phyloP scores from a whole-genome alignment of 768 basidiomycete genomes.

The Rhizopogon vesiculosus region DNA sequence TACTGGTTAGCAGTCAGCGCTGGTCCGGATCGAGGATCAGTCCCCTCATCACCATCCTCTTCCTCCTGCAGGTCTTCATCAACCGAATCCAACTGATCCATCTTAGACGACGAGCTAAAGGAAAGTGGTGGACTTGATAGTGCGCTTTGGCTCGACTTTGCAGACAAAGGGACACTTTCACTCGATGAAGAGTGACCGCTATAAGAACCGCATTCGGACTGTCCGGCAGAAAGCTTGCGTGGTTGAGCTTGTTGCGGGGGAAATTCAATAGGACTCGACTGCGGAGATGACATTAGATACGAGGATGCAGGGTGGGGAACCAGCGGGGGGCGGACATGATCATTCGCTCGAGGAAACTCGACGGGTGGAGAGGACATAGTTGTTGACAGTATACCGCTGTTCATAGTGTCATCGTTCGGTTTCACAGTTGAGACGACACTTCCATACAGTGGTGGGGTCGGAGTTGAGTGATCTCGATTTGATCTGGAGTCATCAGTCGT shows the following conservation, averaged over 20 bases:
- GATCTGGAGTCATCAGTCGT: constrained; percentile 1
- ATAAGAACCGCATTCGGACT: constrained; percentile 20
- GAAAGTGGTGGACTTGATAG: constrained; percentile 22
- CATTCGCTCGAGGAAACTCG: constrained; percentile 8
- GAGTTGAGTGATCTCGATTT: constrained; percentile 5
- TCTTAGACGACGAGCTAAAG: constrained; percentile 7
- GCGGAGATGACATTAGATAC: constrained; percentile 9
- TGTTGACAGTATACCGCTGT: neutral
- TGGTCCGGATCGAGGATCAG: constrained; percentile 9
- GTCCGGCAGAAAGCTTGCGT: constrained; percentile 16
- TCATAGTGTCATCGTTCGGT: constrained; percentile 2
- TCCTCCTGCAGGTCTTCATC: constrained; percentile 12
- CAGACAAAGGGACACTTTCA: constrained; percentile 8
- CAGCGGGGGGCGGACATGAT: neutral
- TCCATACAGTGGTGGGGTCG: constrained; percentile 19
- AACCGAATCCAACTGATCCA: constrained; percentile 9
- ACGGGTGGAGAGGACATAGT: constrained; percentile 3
- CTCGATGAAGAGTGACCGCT: constrained; percentile 8
- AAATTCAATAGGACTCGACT: constrained; percentile 11
- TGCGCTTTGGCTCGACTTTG: constrained; percentile 13
- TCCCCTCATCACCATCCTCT: constrained; percentile 7
- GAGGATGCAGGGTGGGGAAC: constrained; percentile 11
- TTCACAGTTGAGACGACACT: constrained; percentile 18
- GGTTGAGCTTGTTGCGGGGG: constrained; percentile 10
- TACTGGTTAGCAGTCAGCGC: constrained; percentile 34